Evolutionary conservation across 257 asterid species (phyloP).

Genomic region (Orobanche coerulescens): DNA sequence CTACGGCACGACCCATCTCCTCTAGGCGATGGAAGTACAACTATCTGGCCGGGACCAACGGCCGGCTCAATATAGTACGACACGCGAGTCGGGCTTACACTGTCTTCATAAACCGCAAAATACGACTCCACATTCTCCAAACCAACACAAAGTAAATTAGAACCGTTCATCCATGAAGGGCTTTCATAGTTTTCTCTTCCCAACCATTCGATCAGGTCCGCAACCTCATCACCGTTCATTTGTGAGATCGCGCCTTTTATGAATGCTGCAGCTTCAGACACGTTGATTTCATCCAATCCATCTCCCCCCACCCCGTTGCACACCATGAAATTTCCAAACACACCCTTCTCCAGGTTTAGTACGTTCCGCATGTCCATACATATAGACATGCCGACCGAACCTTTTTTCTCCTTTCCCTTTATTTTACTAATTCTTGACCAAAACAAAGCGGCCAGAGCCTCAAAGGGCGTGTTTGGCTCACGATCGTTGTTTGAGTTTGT

Average conservation of each 20-base stretch:
- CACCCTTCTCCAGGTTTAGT: constrained; percentile 35
- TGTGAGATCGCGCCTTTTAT: constrained; percentile 24
- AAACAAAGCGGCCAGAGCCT: constrained; percentile 40
- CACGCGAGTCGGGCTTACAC: constrained; percentile 26
- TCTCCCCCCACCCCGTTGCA: constrained; percentile 31
- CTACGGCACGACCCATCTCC: constrained; percentile 16
- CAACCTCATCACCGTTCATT: constrained; percentile 29
- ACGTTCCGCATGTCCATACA: constrained; percentile 35
- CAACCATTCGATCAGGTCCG: constrained; percentile 47
- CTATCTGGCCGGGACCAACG: constrained; percentile 26
- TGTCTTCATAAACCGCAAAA: constrained; percentile 35
- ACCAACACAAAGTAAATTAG: constrained; percentile 31
- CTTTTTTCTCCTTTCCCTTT: constrained; percentile 21
- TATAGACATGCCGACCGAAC: constrained; percentile 28
- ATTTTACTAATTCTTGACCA: constrained; percentile 42
- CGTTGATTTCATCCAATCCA: constrained; percentile 17
- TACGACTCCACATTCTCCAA: constrained; percentile 34
- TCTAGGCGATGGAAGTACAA: constrained; percentile 24
- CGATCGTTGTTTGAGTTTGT: background rate
- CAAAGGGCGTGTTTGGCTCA: constrained; percentile 29
- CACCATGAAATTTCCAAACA: constrained; percentile 50
- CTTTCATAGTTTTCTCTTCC: constrained; percentile 18
- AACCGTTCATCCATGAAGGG: constrained; percentile 28
- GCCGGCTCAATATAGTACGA: constrained; percentile 37
- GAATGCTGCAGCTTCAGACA: constrained; percentile 32